Percentiles rank a stretch among this genome's conserved stretches.
Evolutionary conservation across 31 red algal genomes (phyloP).

Genomic region (Odonthalia washingtoniensis): DNA sequence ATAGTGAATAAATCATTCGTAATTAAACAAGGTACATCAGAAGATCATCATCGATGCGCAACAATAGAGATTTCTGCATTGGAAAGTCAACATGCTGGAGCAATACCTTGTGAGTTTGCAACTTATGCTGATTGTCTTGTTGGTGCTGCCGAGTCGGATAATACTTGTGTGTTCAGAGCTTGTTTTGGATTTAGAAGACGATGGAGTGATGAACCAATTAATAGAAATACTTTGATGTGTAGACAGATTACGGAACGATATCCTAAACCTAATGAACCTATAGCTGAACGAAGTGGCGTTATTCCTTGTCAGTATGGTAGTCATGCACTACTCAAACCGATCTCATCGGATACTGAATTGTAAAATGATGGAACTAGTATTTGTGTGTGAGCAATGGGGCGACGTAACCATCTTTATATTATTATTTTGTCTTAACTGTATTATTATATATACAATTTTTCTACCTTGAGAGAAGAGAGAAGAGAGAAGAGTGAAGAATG

Average conservation of each 20-base stretch:
- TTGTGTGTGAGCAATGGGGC: conserved; percentile 7
- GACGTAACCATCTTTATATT: neutral
- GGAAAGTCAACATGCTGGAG: conserved; percentile 39
- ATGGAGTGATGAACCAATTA: conserved; percentile 41
- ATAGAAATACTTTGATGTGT: conserved; percentile 36
- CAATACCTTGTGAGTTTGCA: conserved; percentile 47
- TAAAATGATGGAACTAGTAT: too few relatives aligned
- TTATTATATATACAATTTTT: too few relatives aligned
- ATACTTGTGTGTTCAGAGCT: conserved; percentile 20
- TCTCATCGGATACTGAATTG: too few relatives aligned
- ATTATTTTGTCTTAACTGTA: neutral
- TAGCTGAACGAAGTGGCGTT: neutral
- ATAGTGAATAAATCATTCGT: conserved; percentile 56
- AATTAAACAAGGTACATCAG: conserved; percentile 24
- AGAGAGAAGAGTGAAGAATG: too few relatives aligned
- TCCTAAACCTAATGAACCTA: conserved; percentile 35
- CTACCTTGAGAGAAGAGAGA: too few relatives aligned
- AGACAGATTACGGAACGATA: conserved; percentile 21
- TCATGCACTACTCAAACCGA: conserved; percentile 46
- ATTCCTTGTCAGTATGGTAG: conserved; percentile 45
- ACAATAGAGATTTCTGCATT: conserved; percentile 23
- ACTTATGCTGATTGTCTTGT: conserved; percentile 50
- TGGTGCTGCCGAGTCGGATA: conserved; percentile 25
- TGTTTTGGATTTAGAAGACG: conserved; percentile 47
- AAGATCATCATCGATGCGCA: conserved; percentile 35